Percentiles rank a stretch among this genome's conserved stretches.
Evolutionary conservation across 2,329 filamentous ascomycete species (phyloP).

Genomic region (Aspergillus pseudoglaucus): DNA sequence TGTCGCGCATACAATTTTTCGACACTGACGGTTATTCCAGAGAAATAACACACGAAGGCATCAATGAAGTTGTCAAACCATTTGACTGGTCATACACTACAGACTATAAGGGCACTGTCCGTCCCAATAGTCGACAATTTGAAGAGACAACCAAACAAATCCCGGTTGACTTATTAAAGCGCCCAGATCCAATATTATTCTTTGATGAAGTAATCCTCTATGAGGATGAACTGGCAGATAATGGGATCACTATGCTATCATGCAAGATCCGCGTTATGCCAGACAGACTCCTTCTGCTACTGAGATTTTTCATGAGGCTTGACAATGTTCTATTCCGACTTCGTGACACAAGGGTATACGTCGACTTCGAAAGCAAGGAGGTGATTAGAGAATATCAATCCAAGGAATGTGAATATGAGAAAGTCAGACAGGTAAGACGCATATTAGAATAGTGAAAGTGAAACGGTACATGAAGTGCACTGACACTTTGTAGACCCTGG

Average conservation of each 20-base stretch:
- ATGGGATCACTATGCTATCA: constrained; percentile 83
- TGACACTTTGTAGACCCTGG: constrained; percentile 37
- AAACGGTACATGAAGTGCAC: neutral
- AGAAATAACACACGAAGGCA: constrained; percentile 72
- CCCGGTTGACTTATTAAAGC: constrained; percentile 76
- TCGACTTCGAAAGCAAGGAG: constrained; percentile 73
- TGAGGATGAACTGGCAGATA: constrained; percentile 96
- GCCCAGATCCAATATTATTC: constrained; percentile 89
- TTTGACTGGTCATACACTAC: constrained; percentile 99
- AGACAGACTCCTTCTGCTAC: constrained; percentile 73
- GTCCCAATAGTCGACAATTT: constrained; percentile 34
- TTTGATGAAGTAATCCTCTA: constrained; percentile 95
- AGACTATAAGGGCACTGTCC: constrained; percentile 68
- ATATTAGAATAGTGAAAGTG: neutral
- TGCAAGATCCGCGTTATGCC: constrained; percentile 94
- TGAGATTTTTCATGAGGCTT: constrained; percentile 83
- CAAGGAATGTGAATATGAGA: constrained; percentile 75
- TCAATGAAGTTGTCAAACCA: constrained; percentile 88
- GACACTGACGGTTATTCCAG: constrained; percentile 37
- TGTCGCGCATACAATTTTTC: neutral
- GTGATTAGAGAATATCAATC: constrained; percentile 85
- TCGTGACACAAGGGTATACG: constrained; percentile 82
- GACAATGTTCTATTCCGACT: constrained; percentile 85
- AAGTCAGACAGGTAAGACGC: constrained; percentile 60
- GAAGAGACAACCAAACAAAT: constrained; percentile 52